Evolutionary conservation across 192 early-diverging fungal species (phyloP), one percentile per base, ranked within the genome.

Genomic region (Dissophora globulifera): DNA sequence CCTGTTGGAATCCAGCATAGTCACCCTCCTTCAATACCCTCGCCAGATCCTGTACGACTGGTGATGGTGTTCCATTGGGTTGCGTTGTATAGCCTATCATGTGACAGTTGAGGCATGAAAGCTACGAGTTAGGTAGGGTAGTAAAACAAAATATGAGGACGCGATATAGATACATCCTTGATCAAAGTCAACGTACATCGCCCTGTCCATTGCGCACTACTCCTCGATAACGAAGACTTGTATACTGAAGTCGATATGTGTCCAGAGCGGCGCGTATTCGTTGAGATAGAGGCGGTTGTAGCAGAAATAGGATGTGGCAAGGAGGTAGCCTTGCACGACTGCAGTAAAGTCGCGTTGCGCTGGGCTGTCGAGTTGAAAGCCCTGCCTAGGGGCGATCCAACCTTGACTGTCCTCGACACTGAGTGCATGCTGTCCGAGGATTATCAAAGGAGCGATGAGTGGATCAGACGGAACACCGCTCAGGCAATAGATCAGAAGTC

Each of bases 1-100:
- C 51, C 16, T 62, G 42, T 26, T 76, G 72, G 32, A 67, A 76
- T 52, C 58, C 72, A 17, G 23, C 58, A 40, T 55, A 56, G 9
- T 76, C 72, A 3, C 46, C 35, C 32, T 67, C 67, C 27, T 33
- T 40, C 15, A 76, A 20, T 13, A 67, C 26, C 25, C 55, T 50
- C 20, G 66, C 72, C 43, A 76, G 58, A 35, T 76, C 72, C 40
- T 53, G 50, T 25, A 64, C 31, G 5, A 48, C 42, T 22, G 55
- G n/a, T 2, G 54, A 43, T 57, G 31, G 31, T 13, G 60, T 22
- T 42, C 42, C 38, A 45, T 49, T 0, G 4, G 71, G 43, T n/a
- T 45, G 43, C 6, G 43, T 45, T 17, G 16, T 45, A n/a, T 45
- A n/a, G 4, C 10, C 43, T 45, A n/a, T n/a, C n/a, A n/a, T n/a